Base-by-base conservation (phyloP, 371 early-diverging fungal genomes). In the Mucor indicus region DNA sequence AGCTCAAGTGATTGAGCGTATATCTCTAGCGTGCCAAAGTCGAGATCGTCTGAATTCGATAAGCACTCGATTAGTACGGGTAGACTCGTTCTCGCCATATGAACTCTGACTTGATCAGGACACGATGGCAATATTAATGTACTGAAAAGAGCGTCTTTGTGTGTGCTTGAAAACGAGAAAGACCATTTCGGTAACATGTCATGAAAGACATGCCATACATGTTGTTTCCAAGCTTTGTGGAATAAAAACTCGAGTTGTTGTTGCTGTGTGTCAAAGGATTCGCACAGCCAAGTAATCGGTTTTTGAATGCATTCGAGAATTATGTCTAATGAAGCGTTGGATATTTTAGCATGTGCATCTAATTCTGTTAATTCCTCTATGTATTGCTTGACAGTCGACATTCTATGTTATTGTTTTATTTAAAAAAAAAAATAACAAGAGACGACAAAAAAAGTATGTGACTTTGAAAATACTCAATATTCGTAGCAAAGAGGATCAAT, bases 101-200 rank as follows among this genome's bases (percentile, higher is more conserved):
- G 22, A 4, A 44, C 27, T 2, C 20, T 19, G 2, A 38, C 13
- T 2, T 20, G 16, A 23, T 32, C 29, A 1, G 5, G 10, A 15
- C 22, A 22, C 2, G 22, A 1, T 27, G 13, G 27, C 8, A 22
- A 13, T 38, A 15, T 38, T 4, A 53, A 17, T 15, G 54, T 53
- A 1, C 16, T 9, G 30, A 8, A 9, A 50, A 20, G 0, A 67
- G 13, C 27, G 45, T 25, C 8, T 23, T 16, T 17, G 43, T 33
- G 25, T 48, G 15, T 3, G 27, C 15, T 3, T 30, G 17, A 36
- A 33, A 62, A 16, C 15, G 53, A n/a, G 44, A 67, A 57, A 1
- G 51, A 32, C 64, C 65, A 68, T 4, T 31, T 15, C 1, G 69
- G 69, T n/a, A 68, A 27, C 9, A 68, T 48, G 0, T 45, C 44